Conservation (phyloP, 2,329 filamentous ascomycete genomes). For the Talaromyces sp. region DNA sequence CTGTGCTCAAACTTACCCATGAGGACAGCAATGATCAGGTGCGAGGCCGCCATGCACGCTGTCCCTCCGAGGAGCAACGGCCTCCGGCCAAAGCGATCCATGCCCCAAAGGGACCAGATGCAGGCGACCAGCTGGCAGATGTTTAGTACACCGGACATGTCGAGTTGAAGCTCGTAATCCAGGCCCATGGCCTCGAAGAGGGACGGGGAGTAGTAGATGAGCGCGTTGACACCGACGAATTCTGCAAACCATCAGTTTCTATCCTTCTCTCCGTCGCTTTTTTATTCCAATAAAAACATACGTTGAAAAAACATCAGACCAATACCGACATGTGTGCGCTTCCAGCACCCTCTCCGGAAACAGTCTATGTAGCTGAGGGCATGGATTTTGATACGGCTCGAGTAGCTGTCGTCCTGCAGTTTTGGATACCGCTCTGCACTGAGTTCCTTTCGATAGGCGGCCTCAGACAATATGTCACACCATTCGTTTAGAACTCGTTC, state of each 20-base stretch:
- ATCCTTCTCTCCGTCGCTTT: too few relatives aligned
- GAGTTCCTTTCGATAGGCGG: too few relatives aligned
- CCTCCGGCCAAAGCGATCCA: too few relatives aligned
- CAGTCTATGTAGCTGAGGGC: slow-evolving; percentile 28
- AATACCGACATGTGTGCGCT: slow-evolving; percentile 41
- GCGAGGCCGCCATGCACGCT: slow-evolving; percentile 19
- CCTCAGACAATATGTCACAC: too few relatives aligned
- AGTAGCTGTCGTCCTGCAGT: too few relatives aligned
- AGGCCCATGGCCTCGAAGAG: slow-evolving; percentile 17
- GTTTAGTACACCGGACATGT: slow-evolving; percentile 23
- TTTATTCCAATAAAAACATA: too few relatives aligned
- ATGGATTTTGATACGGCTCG: slow-evolving; percentile 7
- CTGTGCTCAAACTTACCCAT: slow-evolving; percentile 16
- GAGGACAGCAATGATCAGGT: slow-evolving; percentile 26
- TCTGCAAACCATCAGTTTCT: slow-evolving; percentile 19
- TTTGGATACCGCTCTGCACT: too few relatives aligned
- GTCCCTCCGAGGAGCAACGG: too few relatives aligned
- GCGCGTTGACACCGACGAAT: slow-evolving; percentile 36
- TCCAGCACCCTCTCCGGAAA: slow-evolving; percentile 41
- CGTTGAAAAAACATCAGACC: too few relatives aligned
- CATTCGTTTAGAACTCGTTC: too few relatives aligned
- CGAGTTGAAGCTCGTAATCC: slow-evolving; percentile 14
- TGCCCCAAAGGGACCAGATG: background rate
- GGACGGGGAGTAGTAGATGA: slow-evolving; percentile 47
- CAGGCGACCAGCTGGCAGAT: slow-evolving; percentile 29